These are phyloP conservation scores for Amoeboaphelidium protococcarum DNA, from an alignment of 371 early-diverging fungal genomes.

Conservation along the genomic window DNA sequence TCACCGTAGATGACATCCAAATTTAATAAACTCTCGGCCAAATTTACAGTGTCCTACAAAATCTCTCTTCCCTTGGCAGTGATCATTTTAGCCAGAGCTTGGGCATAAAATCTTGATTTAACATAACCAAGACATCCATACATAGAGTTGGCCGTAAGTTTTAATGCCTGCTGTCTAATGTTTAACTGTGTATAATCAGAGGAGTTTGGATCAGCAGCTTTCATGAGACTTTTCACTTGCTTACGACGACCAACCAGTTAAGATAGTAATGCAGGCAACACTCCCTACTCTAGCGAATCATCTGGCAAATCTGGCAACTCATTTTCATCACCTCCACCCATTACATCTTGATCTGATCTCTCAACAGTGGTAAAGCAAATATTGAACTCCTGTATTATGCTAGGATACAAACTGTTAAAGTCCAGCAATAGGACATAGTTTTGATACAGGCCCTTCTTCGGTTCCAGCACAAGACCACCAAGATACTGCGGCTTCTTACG, in stretches of 20 bases:
- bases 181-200: slow-evolving; percentile 43
- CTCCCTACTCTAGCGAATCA: slow-evolving; percentile 29
- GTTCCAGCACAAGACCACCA: slow-evolving; percentile 97
- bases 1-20: slow-evolving; percentile 94
- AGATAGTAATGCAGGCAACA: slow-evolving; percentile 71
- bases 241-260: slow-evolving; percentile 74
- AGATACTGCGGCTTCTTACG: slow-evolving; percentile 65
- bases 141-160: slow-evolving; percentile 98
- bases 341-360: slow-evolving; percentile 10
- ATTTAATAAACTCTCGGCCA: slow-evolving; percentile 29
- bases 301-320: slow-evolving; percentile 50
- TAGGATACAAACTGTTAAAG: slow-evolving; percentile 99
- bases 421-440: slow-evolving; percentile 86
- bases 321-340: slow-evolving; percentile 19
- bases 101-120: slow-evolving; percentile 92
- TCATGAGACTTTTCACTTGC: slow-evolving; percentile 75
- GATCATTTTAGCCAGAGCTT: slow-evolving; percentile 90
- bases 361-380: slow-evolving; percentile 96
- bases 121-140: slow-evolving; percentile 98
- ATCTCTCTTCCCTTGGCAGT: slow-evolving; percentile 95
- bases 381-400: slow-evolving; percentile 99
- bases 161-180: slow-evolving; percentile 90
- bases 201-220: slow-evolving; percentile 28
- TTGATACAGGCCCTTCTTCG: slow-evolving; percentile 91
- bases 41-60: slow-evolving; percentile 72